Evolutionary conservation across 768 basidiomycete genomes (phyloP).

Genomic region (Lactarius psammicola): DNA sequence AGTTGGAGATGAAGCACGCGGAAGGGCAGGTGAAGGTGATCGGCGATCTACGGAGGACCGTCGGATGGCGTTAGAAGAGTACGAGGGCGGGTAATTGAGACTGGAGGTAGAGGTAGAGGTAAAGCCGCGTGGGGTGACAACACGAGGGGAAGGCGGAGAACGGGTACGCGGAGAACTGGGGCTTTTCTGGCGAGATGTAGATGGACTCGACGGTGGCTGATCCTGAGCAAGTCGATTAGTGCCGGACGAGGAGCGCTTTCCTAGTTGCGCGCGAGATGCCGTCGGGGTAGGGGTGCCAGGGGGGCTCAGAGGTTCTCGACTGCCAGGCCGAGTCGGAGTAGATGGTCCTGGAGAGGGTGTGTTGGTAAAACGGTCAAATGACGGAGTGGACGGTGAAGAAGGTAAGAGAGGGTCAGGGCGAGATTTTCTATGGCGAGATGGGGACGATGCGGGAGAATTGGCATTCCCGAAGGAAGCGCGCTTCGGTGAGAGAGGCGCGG

Average conservation of each 20-base stretch:
- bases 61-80: slow-evolving; percentile 35
- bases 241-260: slow-evolving; percentile 37
- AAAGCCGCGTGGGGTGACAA: slow-evolving; percentile 45
- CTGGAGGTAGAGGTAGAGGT: slow-evolving; percentile 52
- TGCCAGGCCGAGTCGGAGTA: slow-evolving; percentile 17
- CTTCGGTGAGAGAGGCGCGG: slow-evolving; percentile 36
- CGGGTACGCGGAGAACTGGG: slow-evolving; percentile 12
- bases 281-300: slow-evolving; percentile 51
- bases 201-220: slow-evolving; percentile 43
- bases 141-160: slow-evolving; percentile 39
- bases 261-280: slow-evolving; percentile 40
- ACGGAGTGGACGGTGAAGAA: slow-evolving; percentile 26
- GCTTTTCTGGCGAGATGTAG: slow-evolving; percentile 42
- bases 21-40: slow-evolving; percentile 43
- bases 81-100: slow-evolving; percentile 36
- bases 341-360: slow-evolving; percentile 16
- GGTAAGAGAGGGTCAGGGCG: slow-evolving; percentile 30
- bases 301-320: slow-evolving; percentile 42
- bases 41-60: slow-evolving; percentile 34
- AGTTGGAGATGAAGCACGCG: slow-evolving; percentile 28
- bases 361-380: slow-evolving; percentile 1
- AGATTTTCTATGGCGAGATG: slow-evolving; percentile 31
- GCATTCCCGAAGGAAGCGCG: slow-evolving; percentile 14
- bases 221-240: slow-evolving; percentile 44
- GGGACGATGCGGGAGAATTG: slow-evolving; percentile 31